Percentiles rank a stretch among this genome's conserved stretches.
These are phyloP conservation scores for Daldinia concentrica DNA, from an alignment of 495 filamentous ascomycete genomes.

Conservation along the genomic window DNA sequence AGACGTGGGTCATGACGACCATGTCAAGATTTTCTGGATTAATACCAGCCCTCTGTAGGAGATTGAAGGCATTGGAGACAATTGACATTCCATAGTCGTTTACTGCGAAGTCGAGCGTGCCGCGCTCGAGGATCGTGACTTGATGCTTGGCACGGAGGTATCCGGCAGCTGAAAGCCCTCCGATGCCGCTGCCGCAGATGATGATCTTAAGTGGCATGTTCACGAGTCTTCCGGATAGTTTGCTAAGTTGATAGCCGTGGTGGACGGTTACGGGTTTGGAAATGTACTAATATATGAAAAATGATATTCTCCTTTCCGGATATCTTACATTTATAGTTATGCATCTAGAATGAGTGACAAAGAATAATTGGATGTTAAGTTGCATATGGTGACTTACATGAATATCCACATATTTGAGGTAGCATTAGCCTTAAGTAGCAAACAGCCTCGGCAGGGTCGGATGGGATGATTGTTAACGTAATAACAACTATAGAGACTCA, in stretches of 20 bases:
- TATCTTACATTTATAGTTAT: not conserved
- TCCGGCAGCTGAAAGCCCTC: conserved; percentile 41
- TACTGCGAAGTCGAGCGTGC: conserved; percentile 39
- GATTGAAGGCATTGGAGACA: conserved; percentile 41
- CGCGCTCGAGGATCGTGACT: conserved; percentile 45
- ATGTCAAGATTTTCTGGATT: conserved; percentile 37
- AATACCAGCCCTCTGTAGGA: conserved; percentile 41
- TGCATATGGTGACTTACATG: not conserved
- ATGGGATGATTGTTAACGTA: not conserved
- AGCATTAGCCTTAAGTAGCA: not conserved
- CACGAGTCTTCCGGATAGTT: not conserved
- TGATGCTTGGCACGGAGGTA: conserved; percentile 43
- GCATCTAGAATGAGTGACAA: not conserved
- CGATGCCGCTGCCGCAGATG: conserved; percentile 43
- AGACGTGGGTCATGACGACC: conserved; percentile 43
- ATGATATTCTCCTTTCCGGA: not conserved
- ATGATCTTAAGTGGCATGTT: conserved; percentile 40
- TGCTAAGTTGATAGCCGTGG: not conserved
- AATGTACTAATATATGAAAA: not conserved
- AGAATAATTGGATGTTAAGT: not conserved
- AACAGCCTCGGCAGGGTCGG: not conserved
- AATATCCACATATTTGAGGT: not conserved
- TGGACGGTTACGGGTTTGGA: not conserved
- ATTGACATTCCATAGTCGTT: conserved; percentile 46
- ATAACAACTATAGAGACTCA: not conserved